These are phyloP conservation scores for Raffaelea ambrosiae DNA, from an alignment of 2,329 filamentous ascomycete genomes.

Conservation along the genomic window DNA sequence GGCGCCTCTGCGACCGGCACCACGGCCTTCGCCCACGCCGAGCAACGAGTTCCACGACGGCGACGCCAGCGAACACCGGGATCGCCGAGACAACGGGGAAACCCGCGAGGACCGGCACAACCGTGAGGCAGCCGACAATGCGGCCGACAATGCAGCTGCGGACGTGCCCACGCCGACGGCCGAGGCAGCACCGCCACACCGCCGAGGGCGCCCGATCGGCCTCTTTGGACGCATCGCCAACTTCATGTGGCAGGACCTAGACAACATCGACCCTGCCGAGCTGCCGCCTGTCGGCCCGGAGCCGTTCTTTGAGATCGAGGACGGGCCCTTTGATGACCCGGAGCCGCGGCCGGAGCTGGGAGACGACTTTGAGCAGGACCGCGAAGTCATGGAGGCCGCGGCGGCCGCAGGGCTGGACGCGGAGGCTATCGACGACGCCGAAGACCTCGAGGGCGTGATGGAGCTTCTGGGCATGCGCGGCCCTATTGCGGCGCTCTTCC, in stretches of 20 bases:
- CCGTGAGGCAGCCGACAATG: too few relatives aligned
- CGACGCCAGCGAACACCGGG: too few relatives aligned
- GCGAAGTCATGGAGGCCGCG: slow-evolving; percentile 55
- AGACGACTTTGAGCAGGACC: slow-evolving; percentile 35
- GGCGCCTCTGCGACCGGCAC: too few relatives aligned
- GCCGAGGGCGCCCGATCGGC: slow-evolving; percentile 21
- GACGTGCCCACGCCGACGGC: neutral
- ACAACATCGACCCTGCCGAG: slow-evolving; percentile 46
- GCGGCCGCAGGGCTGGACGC: slow-evolving; percentile 62
- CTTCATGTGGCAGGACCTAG: slow-evolving; percentile 55
- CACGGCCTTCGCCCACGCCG: too few relatives aligned
- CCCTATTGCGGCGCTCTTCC: slow-evolving; percentile 78
- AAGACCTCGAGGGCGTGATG: slow-evolving; percentile 93
- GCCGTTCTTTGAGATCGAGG: slow-evolving; percentile 23
- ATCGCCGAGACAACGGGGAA: too few relatives aligned
- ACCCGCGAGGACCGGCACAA: too few relatives aligned
- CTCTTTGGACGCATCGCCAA: slow-evolving; percentile 39
- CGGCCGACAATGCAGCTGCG: neutral
- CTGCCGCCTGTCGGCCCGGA: slow-evolving; percentile 30
- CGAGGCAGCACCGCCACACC: slow-evolving; percentile 8
- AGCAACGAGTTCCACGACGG: too few relatives aligned
- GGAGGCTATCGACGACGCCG: slow-evolving; percentile 72
- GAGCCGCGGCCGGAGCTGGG: slow-evolving; percentile 8
- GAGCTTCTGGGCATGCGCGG: slow-evolving; percentile 96
- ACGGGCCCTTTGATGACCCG: slow-evolving; percentile 19